Evolutionary conservation across 306 rosid species (phyloP).

Genomic region (Dalbergia oliveri): DNA sequence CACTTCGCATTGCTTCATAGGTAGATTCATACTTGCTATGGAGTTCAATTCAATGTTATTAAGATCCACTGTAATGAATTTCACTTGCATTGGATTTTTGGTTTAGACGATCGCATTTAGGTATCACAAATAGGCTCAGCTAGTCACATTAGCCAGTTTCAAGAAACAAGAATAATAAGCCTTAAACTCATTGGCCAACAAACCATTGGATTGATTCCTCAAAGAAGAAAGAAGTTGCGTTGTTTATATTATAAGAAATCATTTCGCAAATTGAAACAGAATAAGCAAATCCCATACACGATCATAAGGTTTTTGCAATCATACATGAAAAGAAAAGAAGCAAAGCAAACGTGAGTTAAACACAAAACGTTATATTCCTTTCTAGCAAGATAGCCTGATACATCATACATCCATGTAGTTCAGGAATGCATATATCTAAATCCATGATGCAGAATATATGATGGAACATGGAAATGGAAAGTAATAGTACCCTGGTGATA

Average conservation of each 20-base stretch:
- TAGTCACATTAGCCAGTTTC: neutral
- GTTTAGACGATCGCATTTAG: neutral
- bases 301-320: neutral
- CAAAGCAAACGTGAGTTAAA: constrained; percentile 20
- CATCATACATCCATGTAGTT: constrained; percentile 50
- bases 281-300: neutral
- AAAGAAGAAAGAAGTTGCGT: neutral
- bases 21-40: neutral
- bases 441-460: constrained; percentile 44
- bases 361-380: constrained; percentile 55
- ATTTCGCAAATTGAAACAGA: neutral
- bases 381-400: constrained; percentile 57
- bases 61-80: neutral
- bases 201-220: neutral
- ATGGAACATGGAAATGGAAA: constrained; percentile 48
- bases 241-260: neutral
- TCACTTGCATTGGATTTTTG: neutral
- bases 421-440: constrained; percentile 29
- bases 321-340: neutral
- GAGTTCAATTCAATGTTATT: neutral
- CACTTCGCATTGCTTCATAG: neutral
- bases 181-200: neutral
- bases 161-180: neutral
- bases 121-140: neutral
- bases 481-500: constrained; percentile 34